Conservation (phyloP, 495 filamentous ascomycete genomes). For the Opeltia flavorubescens region DNA sequence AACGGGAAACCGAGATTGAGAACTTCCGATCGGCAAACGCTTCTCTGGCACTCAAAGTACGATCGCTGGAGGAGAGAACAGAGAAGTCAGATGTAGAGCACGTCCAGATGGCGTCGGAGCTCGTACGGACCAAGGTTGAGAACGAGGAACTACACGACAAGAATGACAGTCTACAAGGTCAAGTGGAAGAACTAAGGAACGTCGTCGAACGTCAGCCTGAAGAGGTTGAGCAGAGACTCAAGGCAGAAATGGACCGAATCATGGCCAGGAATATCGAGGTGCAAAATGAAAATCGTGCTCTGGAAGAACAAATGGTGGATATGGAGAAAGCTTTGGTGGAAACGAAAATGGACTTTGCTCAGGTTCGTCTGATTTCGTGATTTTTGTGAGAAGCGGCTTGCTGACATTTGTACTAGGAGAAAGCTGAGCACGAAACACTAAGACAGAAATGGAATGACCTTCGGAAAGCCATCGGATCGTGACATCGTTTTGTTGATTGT, state of each 20-base stretch:
- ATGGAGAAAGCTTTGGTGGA: slow-evolving; percentile 90
- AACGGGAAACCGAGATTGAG: slow-evolving; percentile 75
- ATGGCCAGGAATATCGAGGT: slow-evolving; percentile 89
- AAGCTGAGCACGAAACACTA: slow-evolving; percentile 59
- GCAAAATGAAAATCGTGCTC: slow-evolving; percentile 75
- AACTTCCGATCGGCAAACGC: slow-evolving; percentile 48
- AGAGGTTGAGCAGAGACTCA: slow-evolving; percentile 72
- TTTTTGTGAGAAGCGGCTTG: not conserved
- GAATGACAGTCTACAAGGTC: slow-evolving; percentile 71
- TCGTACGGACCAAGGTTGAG: slow-evolving; percentile 83
- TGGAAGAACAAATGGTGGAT: slow-evolving; percentile 84
- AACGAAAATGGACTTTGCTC: slow-evolving; percentile 88
- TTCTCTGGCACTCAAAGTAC: slow-evolving; percentile 54
- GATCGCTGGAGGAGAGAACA: slow-evolving; percentile 70
- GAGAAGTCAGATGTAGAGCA: slow-evolving; percentile 89
- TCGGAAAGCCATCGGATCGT: slow-evolving; percentile 45
- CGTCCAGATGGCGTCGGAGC: slow-evolving; percentile 75
- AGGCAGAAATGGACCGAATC: slow-evolving; percentile 77
- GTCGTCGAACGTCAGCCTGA: slow-evolving; percentile 80
- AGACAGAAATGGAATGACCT: slow-evolving; percentile 71
- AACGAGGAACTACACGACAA: slow-evolving; percentile 79
- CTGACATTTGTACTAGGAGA: slow-evolving; percentile 37
- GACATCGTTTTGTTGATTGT: not conserved
- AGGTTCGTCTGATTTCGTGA: slow-evolving; percentile 37
- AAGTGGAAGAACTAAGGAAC: slow-evolving; percentile 66